These are phyloP conservation scores for Nakazawaea wyomingensis DNA, from an alignment of 805 yeast species.

Conservation along the genomic window DNA sequence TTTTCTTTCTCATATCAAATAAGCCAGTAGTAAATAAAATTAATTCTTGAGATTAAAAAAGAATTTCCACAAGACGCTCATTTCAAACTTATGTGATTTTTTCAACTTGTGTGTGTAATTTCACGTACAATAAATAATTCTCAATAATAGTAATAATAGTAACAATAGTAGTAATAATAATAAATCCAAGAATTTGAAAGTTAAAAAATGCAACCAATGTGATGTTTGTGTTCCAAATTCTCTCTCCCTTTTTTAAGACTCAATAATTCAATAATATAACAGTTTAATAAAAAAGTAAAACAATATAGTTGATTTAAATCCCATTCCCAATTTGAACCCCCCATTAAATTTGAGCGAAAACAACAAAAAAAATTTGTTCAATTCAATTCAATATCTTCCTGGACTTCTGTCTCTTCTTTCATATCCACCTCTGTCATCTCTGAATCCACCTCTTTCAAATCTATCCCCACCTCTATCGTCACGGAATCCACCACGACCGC, in stretches of 20 bases:
- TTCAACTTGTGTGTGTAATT: no score
- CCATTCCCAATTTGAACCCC: no score
- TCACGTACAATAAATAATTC: background rate
- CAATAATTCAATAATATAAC: background rate
- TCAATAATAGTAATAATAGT: background rate
- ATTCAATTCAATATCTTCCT: constrained; percentile 10
- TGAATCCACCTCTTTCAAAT: constrained; percentile 7
- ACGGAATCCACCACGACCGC: constrained; percentile 25
- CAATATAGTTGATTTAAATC: background rate
- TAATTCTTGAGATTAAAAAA: no score
- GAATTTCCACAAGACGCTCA: no score
- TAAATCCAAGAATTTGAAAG: background rate
- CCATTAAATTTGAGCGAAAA: no score
- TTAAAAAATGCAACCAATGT: background rate
- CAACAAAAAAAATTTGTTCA: no score
- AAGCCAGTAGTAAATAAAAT: no score
- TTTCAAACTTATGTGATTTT: no score
- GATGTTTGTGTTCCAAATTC: background rate
- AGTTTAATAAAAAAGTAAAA: background rate
- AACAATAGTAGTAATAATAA: background rate
- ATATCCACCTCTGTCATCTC: constrained; percentile 17
- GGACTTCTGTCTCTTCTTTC: constrained; percentile 14
- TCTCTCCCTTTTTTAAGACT: background rate
- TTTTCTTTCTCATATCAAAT: no score
- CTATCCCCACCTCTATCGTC: constrained; percentile 23